Percentiles rank a stretch among this genome's conserved stretches.
These are phyloP conservation scores for Bacterosira constricta DNA, from an alignment of 108 stramenopile species.

Conservation along the genomic window DNA sequence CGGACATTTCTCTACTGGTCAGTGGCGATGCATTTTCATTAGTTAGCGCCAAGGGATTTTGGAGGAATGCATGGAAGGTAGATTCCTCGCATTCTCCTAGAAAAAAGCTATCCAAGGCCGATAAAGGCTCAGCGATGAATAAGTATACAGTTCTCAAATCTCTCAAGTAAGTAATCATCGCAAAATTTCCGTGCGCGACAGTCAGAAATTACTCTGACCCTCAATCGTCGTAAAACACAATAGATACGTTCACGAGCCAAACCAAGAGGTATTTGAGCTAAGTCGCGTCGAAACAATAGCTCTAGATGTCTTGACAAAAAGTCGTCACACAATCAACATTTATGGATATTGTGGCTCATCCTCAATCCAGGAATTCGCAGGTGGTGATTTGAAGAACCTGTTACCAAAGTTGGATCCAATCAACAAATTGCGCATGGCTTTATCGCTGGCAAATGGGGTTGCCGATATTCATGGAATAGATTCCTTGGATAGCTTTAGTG, in stretches of 20 bases:
- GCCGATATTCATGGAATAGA: slow-evolving; percentile 75
- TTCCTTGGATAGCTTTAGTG: background rate
- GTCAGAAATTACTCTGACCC: slow-evolving; percentile 49
- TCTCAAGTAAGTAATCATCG: slow-evolving; percentile 38
- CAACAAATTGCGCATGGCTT: slow-evolving; percentile 68
- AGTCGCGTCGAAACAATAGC: slow-evolving; percentile 85
- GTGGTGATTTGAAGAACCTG: slow-evolving; percentile 38
- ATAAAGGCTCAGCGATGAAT: background rate
- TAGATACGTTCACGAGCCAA: slow-evolving; percentile 44
- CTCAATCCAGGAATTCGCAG: slow-evolving; percentile 55
- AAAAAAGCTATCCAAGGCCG: background rate
- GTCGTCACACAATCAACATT: slow-evolving; percentile 67
- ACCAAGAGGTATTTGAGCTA: slow-evolving; percentile 76
- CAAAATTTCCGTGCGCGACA: background rate
- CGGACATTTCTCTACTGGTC: slow-evolving; percentile 18
- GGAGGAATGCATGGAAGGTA: slow-evolving; percentile 59
- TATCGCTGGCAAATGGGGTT: slow-evolving; percentile 67
- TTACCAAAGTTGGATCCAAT: slow-evolving; percentile 29
- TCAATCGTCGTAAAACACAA: background rate
- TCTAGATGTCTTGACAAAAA: slow-evolving; percentile 73
- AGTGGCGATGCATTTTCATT: slow-evolving; percentile 28
- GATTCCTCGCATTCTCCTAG: slow-evolving; percentile 15
- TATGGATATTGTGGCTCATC: slow-evolving; percentile 76
- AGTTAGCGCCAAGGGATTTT: slow-evolving; percentile 52
- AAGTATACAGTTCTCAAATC: slow-evolving; percentile 40